phyloP scores from a whole-genome alignment of 352 stramenopile genomes.

The Pythium plurisporium region DNA sequence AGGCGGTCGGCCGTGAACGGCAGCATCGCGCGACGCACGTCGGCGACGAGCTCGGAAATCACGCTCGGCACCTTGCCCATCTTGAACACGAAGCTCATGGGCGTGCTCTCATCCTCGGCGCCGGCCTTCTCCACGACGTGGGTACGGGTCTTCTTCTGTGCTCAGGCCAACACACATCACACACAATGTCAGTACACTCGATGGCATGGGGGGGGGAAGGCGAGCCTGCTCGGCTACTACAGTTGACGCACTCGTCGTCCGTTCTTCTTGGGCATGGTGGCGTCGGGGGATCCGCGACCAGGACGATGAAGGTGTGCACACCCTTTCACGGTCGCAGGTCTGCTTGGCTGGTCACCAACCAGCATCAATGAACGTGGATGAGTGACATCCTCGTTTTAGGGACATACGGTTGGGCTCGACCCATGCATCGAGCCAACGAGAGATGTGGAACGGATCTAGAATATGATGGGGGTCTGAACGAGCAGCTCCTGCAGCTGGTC shows the following conservation, averaged over 20 bases:
- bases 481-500: background rate
- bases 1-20: constrained; percentile 94
- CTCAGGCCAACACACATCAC: too few species aligned
- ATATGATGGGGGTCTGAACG: background rate
- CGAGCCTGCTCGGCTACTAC: too few species aligned
- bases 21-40: constrained; percentile 94
- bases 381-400: background rate
- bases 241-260: constrained; percentile 83
- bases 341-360: constrained; percentile 2
- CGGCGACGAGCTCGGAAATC: constrained; percentile 85
- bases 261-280: constrained; percentile 75
- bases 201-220: too few species aligned
- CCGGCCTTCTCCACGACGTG: constrained; percentile 61
- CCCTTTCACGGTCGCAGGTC: background rate
- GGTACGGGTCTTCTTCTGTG: constrained; percentile 79
- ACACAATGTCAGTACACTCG: too few species aligned
- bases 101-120: constrained; percentile 81
- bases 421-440: background rate
- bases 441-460: background rate
- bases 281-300: background rate
- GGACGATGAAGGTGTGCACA: background rate
- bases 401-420: background rate
- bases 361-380: background rate
- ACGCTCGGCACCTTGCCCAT: constrained; percentile 81
- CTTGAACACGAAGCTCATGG: constrained; percentile 91